Evolutionary conservation across 2,329 filamentous ascomycete species (phyloP), one percentile per base, ranked within the genome.

Genomic region (Colletotrichum australisinense): DNA sequence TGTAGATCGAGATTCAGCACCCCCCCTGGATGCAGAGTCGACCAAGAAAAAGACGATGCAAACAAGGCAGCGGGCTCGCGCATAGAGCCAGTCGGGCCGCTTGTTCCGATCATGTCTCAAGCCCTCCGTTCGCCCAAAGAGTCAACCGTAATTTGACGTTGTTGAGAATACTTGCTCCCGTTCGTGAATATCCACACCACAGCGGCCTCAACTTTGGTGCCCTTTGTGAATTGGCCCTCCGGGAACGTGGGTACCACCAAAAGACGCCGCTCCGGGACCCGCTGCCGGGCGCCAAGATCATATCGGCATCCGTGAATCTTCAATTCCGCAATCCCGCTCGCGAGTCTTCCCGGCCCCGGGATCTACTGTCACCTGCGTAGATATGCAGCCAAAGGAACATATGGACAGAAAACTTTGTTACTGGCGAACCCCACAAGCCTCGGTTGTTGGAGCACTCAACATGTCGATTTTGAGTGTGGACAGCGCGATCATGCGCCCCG

Each of bases 401-500:
- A 53, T 22, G 24, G 12, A 9, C 65, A 30, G 26, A 73, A 73
- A 70, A 49, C 30, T 52, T 55, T 62, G 32, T 35, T 49, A 9
- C 32, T 5, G 22, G 14, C 19, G 4, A n/a, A 32, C 67, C 67
- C 60, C 19, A 24, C 12, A 46, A 62, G 60, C 60, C 67, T 70
- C 60, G 70, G 56, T 24, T 66, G 67, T 28, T 26, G 19, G n/a
- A 46, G 38, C 55, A 32, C 24, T 38, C 38, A 28, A 42, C 53
- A 24, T 24, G 46, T 56, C 32, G 30, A 65, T 38, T 38, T 62
- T 35, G 67, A 65, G 67, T 62, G 66, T 65, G 60, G 55, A 60
- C 65, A 32, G 30, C 65, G 58, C 46, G 55, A 70, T 66, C 67
- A 73, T 65, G 69, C 69, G 69, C 66, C 66, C 55, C 66, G 32